Conservation (phyloP, 345 rosid genomes). For the Lepidium sativum region DNA sequence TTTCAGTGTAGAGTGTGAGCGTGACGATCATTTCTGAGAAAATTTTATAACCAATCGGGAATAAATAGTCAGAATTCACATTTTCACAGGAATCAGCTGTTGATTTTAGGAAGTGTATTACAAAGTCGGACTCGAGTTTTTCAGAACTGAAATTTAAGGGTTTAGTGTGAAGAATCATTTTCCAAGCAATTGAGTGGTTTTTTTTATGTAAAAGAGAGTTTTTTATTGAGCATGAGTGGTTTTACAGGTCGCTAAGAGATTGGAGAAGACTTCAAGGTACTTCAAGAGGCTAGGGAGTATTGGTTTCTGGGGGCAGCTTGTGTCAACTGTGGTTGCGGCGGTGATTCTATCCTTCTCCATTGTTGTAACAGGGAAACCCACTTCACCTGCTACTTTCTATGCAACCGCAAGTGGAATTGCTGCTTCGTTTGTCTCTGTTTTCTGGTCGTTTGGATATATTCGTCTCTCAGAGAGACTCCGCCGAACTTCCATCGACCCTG, state of each 20-base stretch:
- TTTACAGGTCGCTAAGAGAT: constrained; percentile 80
- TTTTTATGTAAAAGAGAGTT: background rate
- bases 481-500: constrained; percentile 68
- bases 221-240: background rate
- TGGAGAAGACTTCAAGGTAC: constrained; percentile 82
- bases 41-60: background rate
- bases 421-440: constrained; percentile 81
- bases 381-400: constrained; percentile 78
- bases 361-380: constrained; percentile 66
- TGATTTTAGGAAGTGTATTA: background rate
- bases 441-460: constrained; percentile 94
- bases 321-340: constrained; percentile 76
- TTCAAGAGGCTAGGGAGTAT: constrained; percentile 84
- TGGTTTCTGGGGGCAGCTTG: constrained; percentile 96
- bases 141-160: background rate
- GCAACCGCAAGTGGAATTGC: constrained; percentile 86
- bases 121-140: background rate
- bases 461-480: constrained; percentile 80
- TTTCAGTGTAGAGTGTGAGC: background rate
- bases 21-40: background rate
- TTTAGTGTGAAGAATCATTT: background rate
- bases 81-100: background rate
- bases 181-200: background rate
- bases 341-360: constrained; percentile 84
- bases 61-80: background rate